Evolutionary conservation across 441 rosid species (phyloP), one percentile per base, ranked within the genome.

Genomic region (Metrosideros polymorpha): DNA sequence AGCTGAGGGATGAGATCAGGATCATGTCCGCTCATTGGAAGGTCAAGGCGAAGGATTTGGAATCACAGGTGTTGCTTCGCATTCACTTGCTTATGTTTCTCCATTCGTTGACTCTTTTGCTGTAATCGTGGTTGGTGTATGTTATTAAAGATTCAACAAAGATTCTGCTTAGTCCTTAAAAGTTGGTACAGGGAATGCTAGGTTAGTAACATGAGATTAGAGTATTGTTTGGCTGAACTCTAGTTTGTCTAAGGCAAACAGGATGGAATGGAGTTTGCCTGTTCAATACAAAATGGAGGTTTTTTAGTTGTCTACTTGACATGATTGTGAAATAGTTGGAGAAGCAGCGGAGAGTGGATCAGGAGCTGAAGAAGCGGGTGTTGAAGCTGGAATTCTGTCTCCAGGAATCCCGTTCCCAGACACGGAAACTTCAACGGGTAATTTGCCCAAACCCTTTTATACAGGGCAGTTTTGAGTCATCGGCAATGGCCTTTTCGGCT

Each of bases 341-440:
- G 89, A 98, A 95, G 91, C 98, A 96, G 87, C 90, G 93, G 24
- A 92, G 95, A 87, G 93, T 94, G 82, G 98, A 95, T 92, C 99
- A 96, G 88, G 99, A 98, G 87, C 93, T 95, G 63, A 97, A 94
- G 86, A 97, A 94, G 94, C 93, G 94, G 87, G 98, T 97, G 63
- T 87, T 96, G 93, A 97, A 94, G 91, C 87, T 97, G 91, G 99
- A 95, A 85, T 96, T 97, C 87, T 96, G 97, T 91, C 98, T 96
- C 86, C 99, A 95, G 45, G 98, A 97, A 90, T 94, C 99, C 85
- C 98, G 97, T 87, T 85, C 95, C 84, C 99, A 95, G 93, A 93
- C 95, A 30, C 91, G 97, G 87, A 97, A 94, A 91, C 98, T 97
- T 57, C 98, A 93, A 24, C 91, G 97, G 97, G 99, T 95, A 92